Conservation (phyloP, 1,284 basidiomycete species). For the Anthracocystis panici-leucophaei region DNA sequence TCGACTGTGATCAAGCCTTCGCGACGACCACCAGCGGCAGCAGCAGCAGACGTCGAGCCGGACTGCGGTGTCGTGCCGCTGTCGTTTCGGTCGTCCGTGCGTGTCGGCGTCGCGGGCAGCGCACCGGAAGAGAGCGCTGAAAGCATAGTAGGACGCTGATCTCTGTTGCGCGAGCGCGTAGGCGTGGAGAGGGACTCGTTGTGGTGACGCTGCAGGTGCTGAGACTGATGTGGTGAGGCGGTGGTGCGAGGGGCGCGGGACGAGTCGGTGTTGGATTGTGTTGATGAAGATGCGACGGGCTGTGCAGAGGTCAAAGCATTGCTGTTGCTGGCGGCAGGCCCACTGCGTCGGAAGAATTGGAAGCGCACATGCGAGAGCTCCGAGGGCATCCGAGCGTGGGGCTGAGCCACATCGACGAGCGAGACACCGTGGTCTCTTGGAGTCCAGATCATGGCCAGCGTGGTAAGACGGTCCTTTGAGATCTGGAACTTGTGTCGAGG, state of each 20-base stretch:
- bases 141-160: constrained; percentile 38
- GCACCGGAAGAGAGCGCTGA: constrained; percentile 34
- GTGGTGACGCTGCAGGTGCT: constrained; percentile 20
- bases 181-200: constrained; percentile 34
- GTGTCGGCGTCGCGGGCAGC: constrained; percentile 32
- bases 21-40: constrained; percentile 15
- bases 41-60: constrained; percentile 13
- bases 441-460: constrained; percentile 65
- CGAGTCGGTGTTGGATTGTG: constrained; percentile 26
- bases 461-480: constrained; percentile 58
- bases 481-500: constrained; percentile 60
- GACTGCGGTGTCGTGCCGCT: background rate
- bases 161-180: constrained; percentile 40
- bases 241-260: constrained; percentile 19
- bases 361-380: constrained; percentile 70
- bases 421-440: constrained; percentile 69
- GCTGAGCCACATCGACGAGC: constrained; percentile 70
- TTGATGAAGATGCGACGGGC: constrained; percentile 18
- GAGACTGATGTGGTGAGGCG: constrained; percentile 28
- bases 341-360: constrained; percentile 71
- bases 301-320: constrained; percentile 20
- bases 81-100: constrained; percentile 24
- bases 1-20: constrained; percentile 62
- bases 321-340: constrained; percentile 5
- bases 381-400: constrained; percentile 58